These are phyloP conservation scores for Aeschynomene evenia DNA, from an alignment of 306 rosid genomes.

Conservation along the genomic window DNA sequence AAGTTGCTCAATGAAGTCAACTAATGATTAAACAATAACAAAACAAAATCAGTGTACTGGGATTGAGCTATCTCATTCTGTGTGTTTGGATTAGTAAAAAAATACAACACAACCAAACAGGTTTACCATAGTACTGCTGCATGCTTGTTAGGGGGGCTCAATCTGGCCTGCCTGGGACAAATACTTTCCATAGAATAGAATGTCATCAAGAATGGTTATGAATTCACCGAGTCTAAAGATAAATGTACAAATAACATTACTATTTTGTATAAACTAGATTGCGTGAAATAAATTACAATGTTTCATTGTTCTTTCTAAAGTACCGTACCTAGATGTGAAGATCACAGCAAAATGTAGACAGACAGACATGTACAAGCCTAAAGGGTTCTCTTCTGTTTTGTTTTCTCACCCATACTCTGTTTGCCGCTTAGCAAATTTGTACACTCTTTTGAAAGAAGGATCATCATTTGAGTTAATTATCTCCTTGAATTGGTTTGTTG, in stretches of 20 bases:
- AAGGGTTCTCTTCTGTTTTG: not conserved
- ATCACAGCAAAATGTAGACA: not conserved
- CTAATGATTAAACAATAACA: no score
- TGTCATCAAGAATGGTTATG: no score
- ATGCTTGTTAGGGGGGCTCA: no score
- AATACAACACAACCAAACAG: no score
- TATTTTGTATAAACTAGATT: conserved; percentile 5
- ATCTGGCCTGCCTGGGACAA: no score
- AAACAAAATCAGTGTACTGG: no score
- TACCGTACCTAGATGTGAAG: not conserved
- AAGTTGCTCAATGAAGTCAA: no score
- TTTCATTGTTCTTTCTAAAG: not conserved
- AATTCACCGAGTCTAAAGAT: no score
- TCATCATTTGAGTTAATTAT: conserved; percentile 15
- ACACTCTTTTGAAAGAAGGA: not conserved
- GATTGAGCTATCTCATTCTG: no score
- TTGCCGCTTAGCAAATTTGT: conserved; percentile 2
- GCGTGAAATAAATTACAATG: not conserved
- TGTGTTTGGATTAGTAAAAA: no score
- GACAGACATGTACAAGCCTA: not conserved
- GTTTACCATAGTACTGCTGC: no score
- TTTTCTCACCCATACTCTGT: not conserved
- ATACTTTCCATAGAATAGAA: no score
- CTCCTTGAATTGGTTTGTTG: conserved; percentile 44
- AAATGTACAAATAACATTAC: not conserved